phyloP scores from a whole-genome alignment of 1,284 basidiomycete genomes.

The Sanguinoderma infundibulare region DNA sequence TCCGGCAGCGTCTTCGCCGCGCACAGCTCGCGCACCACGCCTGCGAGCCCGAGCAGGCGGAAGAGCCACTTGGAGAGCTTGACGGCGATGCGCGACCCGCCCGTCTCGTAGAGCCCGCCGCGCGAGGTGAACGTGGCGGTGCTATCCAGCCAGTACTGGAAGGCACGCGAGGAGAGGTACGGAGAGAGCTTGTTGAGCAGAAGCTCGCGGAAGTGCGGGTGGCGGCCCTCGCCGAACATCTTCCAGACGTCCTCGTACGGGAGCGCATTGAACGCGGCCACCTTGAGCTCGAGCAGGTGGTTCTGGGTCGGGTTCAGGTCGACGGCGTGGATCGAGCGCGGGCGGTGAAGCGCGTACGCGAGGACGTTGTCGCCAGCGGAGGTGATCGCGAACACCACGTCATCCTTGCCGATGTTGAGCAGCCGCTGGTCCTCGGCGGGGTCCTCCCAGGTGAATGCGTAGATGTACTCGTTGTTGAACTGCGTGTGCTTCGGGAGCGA shows the following conservation, averaged over 20 bases:
- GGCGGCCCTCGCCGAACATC: constrained; percentile 27
- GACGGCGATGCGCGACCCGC: constrained; percentile 27
- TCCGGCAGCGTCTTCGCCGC: constrained; percentile 18
- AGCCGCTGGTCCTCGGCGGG: constrained; percentile 28
- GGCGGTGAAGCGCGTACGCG: constrained; percentile 23
- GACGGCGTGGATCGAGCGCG: constrained; percentile 27
- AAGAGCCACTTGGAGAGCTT: constrained; percentile 28
- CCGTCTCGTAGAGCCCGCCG: constrained; percentile 28
- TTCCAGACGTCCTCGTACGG: constrained; percentile 22
- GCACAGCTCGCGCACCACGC: constrained; percentile 21
- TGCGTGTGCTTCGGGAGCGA: constrained; percentile 28
- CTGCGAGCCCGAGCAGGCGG: constrained; percentile 18
- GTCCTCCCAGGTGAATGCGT: constrained; percentile 30
- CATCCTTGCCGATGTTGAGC: constrained; percentile 25
- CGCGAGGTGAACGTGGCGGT: constrained; percentile 16
- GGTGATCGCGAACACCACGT: constrained; percentile 30
- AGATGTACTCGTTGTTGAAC: constrained; percentile 27
- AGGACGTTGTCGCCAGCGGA: constrained; percentile 29
- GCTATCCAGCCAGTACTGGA: constrained; percentile 29
- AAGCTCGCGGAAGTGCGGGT: constrained; percentile 22
- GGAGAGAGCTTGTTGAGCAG: constrained; percentile 25
- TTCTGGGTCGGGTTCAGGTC: constrained; percentile 30
- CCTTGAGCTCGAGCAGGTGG: constrained; percentile 29
- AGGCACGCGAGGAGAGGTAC: constrained; percentile 27
- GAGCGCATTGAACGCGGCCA: constrained; percentile 26